Base-by-base conservation (phyloP, 768 basidiomycete genomes). In the Sarcomyxa edulis region DNA sequence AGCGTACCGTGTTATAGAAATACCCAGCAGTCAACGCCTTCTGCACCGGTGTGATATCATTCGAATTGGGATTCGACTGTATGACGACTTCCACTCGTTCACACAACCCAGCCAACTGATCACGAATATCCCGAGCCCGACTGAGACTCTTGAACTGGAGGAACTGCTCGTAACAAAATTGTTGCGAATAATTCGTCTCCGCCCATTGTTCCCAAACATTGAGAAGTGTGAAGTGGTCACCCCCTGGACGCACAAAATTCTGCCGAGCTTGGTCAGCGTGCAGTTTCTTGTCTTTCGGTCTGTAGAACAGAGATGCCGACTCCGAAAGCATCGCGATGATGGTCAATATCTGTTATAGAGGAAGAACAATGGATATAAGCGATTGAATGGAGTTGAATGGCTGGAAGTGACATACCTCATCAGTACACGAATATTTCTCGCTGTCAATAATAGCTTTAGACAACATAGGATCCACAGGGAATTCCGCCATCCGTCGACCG, bases 131-230 rank as follows among this genome's bases (percentile, higher is more conserved):
- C 19, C 96, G 82, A 0, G 96, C 95, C 26, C 96, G 77, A 51
- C 84, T 87, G 18, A 99, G 67, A 45, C 87, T 90, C 72, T 98
- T 96, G 73, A 84, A 93, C 56, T 95, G 94, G 34, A 96, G 61
- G 65, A 89, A 97, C 48, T 94, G 89, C 54, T 95, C 93, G 56
- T 94, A 96, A 53, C 91, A 94, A 64, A 91, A 96, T 51, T 94
- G 90, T 56, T 97, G 91, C 15, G 91, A 94, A 56, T 93, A 98
- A 53, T 92, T 92, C 16, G 94, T 90, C 46, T 99, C 96, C 14
- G 88, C 88, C 96, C 96, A 99, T 54, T 97, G 94, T 57, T 97
- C 94, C 86, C 93, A 98, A 9, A 98, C 91, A 56, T 98, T 98
- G 19, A 99, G 72, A 16, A 99, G 62, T 5, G 95, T 98, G 56